phyloP scores from a whole-genome alignment of 2,329 filamentous ascomycete species.

The Cladorrhinum sp. region DNA sequence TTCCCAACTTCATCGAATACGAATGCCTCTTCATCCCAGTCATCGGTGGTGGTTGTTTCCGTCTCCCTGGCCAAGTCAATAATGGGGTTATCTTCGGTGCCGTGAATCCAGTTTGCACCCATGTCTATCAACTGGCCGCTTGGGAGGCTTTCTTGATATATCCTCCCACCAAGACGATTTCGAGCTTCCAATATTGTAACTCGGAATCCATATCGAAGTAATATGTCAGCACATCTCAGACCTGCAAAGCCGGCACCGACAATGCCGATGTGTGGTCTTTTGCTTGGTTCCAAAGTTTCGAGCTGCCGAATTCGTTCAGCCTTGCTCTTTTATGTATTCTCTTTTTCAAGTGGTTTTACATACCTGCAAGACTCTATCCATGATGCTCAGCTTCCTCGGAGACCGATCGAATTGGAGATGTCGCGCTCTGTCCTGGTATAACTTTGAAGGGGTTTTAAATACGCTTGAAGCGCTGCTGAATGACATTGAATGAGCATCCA shows the following conservation, averaged over 20 bases:
- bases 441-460: constrained; percentile 21
- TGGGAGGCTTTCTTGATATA: constrained; percentile 49
- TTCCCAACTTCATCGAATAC: constrained; percentile 57
- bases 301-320: constrained; percentile 18
- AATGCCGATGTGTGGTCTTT: constrained; percentile 58
- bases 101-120: constrained; percentile 80
- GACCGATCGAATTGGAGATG: constrained; percentile 3
- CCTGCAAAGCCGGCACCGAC: constrained; percentile 69
- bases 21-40: constrained; percentile 51
- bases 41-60: constrained; percentile 43
- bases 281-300: constrained; percentile 16
- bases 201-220: constrained; percentile 61
- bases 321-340: neutral
- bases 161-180: constrained; percentile 63
- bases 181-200: constrained; percentile 70
- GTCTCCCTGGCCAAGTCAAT: constrained; percentile 63
- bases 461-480: constrained; percentile 21
- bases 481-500: constrained; percentile 30
- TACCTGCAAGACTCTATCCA: constrained; percentile 24
- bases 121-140: constrained; percentile 52
- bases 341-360: neutral
- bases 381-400: constrained; percentile 18
- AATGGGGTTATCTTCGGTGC: constrained; percentile 68
- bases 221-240: constrained; percentile 66
- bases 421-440: constrained; percentile 23